These are phyloP conservation scores for Suhomyces chickasaworum DNA, from an alignment of 1,139 yeast species.

Conservation along the genomic window DNA sequence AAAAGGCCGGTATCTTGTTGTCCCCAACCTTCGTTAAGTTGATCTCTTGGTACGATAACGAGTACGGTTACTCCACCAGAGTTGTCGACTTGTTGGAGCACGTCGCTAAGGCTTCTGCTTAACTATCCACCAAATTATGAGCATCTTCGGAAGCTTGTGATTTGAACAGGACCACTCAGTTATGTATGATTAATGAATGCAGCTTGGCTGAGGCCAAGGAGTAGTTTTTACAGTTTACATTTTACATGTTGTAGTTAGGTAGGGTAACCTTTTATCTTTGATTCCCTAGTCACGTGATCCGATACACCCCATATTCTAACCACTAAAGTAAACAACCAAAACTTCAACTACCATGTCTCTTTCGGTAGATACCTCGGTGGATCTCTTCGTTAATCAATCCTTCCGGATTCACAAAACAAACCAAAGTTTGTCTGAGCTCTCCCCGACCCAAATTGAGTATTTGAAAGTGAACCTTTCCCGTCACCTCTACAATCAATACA, in stretches of 20 bases:
- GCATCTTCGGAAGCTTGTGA: constrained; percentile 8
- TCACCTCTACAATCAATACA: constrained; percentile 10
- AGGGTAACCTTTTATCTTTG: too few species aligned
- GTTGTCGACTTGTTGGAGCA: constrained; percentile 81
- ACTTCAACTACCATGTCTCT: background rate
- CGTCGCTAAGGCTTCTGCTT: constrained; percentile 54
- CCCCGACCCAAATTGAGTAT: constrained; percentile 11
- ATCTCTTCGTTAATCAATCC: constrained; percentile 18
- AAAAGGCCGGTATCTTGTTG: constrained; percentile 82
- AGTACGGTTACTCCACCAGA: constrained; percentile 91
- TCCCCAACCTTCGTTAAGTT: constrained; percentile 84
- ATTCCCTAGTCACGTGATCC: constrained; percentile 4
- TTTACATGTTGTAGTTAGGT: background rate
- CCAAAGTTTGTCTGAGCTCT: constrained; percentile 5
- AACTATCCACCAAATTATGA: constrained; percentile 22
- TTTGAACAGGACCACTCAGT: constrained; percentile 7
- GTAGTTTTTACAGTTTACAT: constrained; percentile 2
- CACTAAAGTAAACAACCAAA: background rate
- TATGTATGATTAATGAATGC: constrained; percentile 12
- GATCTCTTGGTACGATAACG: constrained; percentile 89
- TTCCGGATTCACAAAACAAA: constrained; percentile 18
- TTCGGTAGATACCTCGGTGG: constrained; percentile 3
- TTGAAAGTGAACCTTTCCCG: constrained; percentile 14
- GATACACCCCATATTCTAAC: too few species aligned
- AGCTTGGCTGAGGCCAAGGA: constrained; percentile 8